These are phyloP conservation scores for Clavispora carvajalis DNA, from an alignment of 805 yeast species.

Conservation along the genomic window DNA sequence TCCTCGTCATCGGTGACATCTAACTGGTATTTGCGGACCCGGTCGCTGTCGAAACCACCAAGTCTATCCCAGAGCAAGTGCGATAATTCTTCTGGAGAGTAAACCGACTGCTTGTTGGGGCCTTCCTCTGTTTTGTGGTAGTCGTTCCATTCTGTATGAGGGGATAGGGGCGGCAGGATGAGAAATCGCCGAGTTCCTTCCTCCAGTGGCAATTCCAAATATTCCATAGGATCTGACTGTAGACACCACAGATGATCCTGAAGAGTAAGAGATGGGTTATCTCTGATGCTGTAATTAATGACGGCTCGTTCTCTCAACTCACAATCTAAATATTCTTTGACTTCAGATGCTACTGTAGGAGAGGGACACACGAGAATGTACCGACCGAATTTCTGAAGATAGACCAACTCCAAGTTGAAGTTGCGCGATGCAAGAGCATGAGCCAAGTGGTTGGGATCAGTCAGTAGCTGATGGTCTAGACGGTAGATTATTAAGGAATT, in stretches of 20 bases:
- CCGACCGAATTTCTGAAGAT: slow-evolving; percentile 29
- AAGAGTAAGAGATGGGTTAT: slow-evolving; percentile 19
- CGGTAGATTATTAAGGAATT: slow-evolving; percentile 35
- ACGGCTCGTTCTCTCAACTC: slow-evolving; percentile 13
- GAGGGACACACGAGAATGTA: slow-evolving; percentile 30
- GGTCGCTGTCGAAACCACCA: slow-evolving; percentile 35
- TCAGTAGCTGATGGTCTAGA: slow-evolving; percentile 16
- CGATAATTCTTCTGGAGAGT: slow-evolving; percentile 36
- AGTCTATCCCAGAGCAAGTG: slow-evolving; percentile 40
- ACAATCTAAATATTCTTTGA: slow-evolving; percentile 13
- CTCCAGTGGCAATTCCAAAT: slow-evolving; percentile 38
- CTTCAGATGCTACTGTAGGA: slow-evolving; percentile 16
- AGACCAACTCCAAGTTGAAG: slow-evolving; percentile 27
- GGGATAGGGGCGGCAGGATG: slow-evolving; percentile 42
- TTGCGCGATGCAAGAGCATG: slow-evolving; percentile 19
- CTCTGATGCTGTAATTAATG: slow-evolving; percentile 29
- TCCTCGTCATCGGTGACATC: slow-evolving; percentile 10
- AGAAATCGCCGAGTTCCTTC: slow-evolving; percentile 32
- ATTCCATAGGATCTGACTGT: slow-evolving; percentile 7
- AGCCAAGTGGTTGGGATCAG: slow-evolving; percentile 24
- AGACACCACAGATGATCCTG: slow-evolving; percentile 14
- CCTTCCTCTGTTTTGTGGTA: slow-evolving; percentile 39
- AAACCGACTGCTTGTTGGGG: slow-evolving; percentile 31
- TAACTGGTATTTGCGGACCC: slow-evolving; percentile 25
- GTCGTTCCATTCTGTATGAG: slow-evolving; percentile 41